phyloP scores from a whole-genome alignment of 2,329 filamentous ascomycete genomes.

The Phaeomoniella chlamydospora region DNA sequence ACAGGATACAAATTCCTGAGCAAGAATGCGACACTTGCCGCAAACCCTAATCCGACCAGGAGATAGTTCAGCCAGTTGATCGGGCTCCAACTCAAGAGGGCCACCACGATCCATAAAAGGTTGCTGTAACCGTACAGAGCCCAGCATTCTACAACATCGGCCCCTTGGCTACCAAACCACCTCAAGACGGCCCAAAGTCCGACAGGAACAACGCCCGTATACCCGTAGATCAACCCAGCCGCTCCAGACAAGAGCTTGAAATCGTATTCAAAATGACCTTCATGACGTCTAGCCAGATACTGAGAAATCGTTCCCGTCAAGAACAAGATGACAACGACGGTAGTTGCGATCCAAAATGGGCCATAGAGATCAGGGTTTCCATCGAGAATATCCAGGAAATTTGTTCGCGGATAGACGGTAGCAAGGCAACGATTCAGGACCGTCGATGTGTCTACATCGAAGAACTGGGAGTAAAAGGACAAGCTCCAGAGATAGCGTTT shows the following conservation, averaged over 20 bases:
- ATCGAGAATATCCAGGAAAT: slow-evolving; percentile 94
- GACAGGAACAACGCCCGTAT: slow-evolving; percentile 76
- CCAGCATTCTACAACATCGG: slow-evolving; percentile 89
- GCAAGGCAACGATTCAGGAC: slow-evolving; percentile 78
- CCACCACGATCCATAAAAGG: slow-evolving; percentile 92
- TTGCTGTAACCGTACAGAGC: slow-evolving; percentile 93
- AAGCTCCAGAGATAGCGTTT: slow-evolving; percentile 91
- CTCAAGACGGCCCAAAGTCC: slow-evolving; percentile 75
- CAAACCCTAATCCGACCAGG: slow-evolving; percentile 79
- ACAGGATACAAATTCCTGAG: slow-evolving; percentile 82
- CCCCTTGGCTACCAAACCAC: slow-evolving; percentile 90
- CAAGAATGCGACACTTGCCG: slow-evolving; percentile 67
- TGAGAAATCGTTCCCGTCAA: slow-evolving; percentile 88
- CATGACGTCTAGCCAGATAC: slow-evolving; percentile 58
- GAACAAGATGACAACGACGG: slow-evolving; percentile 90
- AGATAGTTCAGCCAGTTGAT: slow-evolving; percentile 81
- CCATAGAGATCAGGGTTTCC: slow-evolving; percentile 95
- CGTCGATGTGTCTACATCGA: slow-evolving; percentile 89
- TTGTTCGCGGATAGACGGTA: slow-evolving; percentile 74
- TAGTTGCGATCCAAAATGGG: slow-evolving; percentile 97
- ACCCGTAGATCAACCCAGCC: slow-evolving; percentile 87
- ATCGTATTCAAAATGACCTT: slow-evolving; percentile 72
- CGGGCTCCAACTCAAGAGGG: slow-evolving; percentile 79
- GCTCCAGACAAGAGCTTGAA: slow-evolving; percentile 80
- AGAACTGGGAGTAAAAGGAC: slow-evolving; percentile 93